These are phyloP conservation scores for Starmerella sp. DNA, from an alignment of 805 yeast species.

Conservation along the genomic window DNA sequence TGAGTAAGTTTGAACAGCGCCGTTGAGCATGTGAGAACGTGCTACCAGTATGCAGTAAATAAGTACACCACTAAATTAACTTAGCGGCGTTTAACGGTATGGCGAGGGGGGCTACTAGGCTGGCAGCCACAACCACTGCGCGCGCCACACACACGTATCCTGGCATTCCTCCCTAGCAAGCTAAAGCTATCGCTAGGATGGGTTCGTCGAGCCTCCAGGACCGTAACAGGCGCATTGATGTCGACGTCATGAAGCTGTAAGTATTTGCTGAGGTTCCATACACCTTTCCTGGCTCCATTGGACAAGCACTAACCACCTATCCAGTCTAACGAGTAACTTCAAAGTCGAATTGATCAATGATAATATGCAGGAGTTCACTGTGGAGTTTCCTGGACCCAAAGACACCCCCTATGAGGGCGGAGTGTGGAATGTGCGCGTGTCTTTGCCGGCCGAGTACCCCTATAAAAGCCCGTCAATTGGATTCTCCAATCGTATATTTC, in stretches of 20 bases:
- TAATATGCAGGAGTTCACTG: constrained; percentile 75
- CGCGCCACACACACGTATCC: too few species aligned
- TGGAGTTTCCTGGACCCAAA: constrained; percentile 74
- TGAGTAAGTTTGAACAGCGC: not conserved
- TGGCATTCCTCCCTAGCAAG: too few species aligned
- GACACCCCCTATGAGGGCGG: constrained; percentile 87
- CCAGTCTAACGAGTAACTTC: constrained; percentile 78
- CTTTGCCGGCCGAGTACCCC: constrained; percentile 90
- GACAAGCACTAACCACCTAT: not conserved
- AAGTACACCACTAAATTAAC: too few species aligned
- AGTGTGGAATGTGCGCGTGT: constrained; percentile 81
- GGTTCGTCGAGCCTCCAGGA: not conserved
- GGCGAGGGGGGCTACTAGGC: too few species aligned
- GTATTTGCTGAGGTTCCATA: constrained; percentile 24
- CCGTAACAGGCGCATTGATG: constrained; percentile 64
- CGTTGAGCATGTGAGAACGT: not conserved
- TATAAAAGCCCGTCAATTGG: constrained; percentile 94
- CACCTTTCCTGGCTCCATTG: not conserved
- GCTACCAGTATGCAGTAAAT: too few species aligned
- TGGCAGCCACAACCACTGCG: too few species aligned
- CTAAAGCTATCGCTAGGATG: not conserved
- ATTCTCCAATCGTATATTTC: constrained; percentile 79
- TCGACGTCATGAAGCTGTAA: constrained; percentile 88
- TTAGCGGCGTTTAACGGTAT: too few species aligned
- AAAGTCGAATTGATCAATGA: constrained; percentile 77